Percentiles rank a stretch among this genome's conserved stretches.
Conservation (phyloP, 1,284 basidiomycete genomes). For the Pascua guehoae region DNA sequence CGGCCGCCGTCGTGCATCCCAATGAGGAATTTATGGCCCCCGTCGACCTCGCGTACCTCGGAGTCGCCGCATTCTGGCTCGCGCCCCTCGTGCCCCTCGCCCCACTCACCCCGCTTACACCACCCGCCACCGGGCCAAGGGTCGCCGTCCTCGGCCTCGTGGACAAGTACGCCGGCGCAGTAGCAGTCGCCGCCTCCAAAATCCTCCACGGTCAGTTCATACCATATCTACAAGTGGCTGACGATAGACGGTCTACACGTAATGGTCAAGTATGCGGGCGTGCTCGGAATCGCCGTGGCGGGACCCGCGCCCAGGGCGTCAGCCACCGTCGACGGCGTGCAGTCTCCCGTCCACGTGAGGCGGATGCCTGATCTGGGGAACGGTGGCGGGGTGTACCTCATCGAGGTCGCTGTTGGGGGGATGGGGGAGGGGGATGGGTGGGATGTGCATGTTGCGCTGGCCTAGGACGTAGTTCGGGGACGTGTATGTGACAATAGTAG, state of each 20-base stretch:
- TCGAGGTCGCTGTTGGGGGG: too few relatives aligned
- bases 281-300: conserved; percentile 1
- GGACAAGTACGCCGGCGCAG: conserved; percentile 27
- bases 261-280: conserved; percentile 1
- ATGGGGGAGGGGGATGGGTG: too few relatives aligned
- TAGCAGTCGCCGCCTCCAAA: conserved; percentile 10
- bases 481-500: too few relatives aligned
- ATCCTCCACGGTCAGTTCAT: not conserved
- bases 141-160: conserved; percentile 28
- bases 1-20: not conserved
- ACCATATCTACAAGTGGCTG: not conserved
- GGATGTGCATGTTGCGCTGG: too few relatives aligned
- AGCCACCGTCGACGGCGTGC: not conserved
- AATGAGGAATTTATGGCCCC: not conserved
- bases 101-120: too few relatives aligned
- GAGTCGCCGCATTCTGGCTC: conserved; percentile 2
- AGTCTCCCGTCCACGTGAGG: too few relatives aligned
- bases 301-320: not conserved
- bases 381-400: too few relatives aligned
- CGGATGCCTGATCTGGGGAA: too few relatives aligned
- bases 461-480: too few relatives aligned
- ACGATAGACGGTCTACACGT: conserved; percentile 1
- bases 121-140: not conserved
- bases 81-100: too few relatives aligned
- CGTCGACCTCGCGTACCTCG: not conserved